Conservation (phyloP, 805 yeast species). For the Sungouiella thailandica region DNA sequence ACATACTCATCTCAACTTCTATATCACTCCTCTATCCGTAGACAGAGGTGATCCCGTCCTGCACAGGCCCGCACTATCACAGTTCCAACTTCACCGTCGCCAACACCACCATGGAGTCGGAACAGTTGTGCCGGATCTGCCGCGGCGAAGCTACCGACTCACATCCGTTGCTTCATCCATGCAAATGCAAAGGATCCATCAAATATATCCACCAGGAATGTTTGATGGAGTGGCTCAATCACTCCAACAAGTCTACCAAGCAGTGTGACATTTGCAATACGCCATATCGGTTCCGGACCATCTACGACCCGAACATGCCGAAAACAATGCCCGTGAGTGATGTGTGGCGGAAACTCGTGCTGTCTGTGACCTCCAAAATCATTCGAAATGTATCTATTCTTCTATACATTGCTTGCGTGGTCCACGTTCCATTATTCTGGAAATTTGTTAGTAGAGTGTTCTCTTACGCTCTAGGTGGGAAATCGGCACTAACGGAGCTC, state of each 20-base stretch:
- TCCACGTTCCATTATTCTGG: slow-evolving; percentile 58
- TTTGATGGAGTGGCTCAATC: slow-evolving; percentile 79
- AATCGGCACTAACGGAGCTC: slow-evolving; percentile 37
- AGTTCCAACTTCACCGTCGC: no score
- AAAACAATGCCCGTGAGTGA: slow-evolving; percentile 50
- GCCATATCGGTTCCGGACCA: slow-evolving; percentile 62
- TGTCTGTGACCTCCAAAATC: slow-evolving; percentile 10
- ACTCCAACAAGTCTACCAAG: slow-evolving; percentile 50
- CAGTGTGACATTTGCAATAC: slow-evolving; percentile 87
- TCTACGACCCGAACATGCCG: slow-evolving; percentile 65
- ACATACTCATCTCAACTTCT: no score
- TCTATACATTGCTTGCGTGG: slow-evolving; percentile 37
- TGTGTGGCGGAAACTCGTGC: slow-evolving; percentile 36
- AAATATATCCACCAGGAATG: slow-evolving; percentile 92
- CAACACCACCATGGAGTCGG: no score
- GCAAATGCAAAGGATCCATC: slow-evolving; percentile 91
- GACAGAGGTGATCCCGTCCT: no score
- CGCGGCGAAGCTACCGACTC: slow-evolving; percentile 80
- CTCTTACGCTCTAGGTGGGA: slow-evolving; percentile 54
- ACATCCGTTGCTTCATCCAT: slow-evolving; percentile 85
- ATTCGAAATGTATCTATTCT: slow-evolving; percentile 19
- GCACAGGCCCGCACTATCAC: no score
- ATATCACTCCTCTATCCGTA: no score
- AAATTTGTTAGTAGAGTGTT: slow-evolving; percentile 48
- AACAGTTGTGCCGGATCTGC: slow-evolving; percentile 81